Percentiles rank a stretch among this genome's conserved stretches.
Conservation (phyloP, 208 protist genomes). For the Leishmania guyanensis region DNA sequence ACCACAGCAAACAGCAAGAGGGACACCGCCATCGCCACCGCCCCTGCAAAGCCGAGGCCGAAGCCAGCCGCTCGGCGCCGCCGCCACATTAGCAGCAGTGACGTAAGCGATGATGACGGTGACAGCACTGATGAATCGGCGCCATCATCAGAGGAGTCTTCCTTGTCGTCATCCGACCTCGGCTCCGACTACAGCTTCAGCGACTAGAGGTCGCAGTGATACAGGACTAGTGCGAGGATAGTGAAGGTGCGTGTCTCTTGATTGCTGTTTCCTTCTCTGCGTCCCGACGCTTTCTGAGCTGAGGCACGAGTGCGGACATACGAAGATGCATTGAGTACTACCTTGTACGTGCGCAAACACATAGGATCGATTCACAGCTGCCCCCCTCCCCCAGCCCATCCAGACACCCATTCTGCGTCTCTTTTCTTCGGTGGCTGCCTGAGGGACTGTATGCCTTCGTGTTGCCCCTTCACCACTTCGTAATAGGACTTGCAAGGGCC, state of each 20-base stretch:
- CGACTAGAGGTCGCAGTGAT: slow-evolving; percentile 23
- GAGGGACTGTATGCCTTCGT: neutral
- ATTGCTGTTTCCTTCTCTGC: neutral
- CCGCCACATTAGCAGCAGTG: slow-evolving; percentile 7
- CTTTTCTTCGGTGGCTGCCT: slow-evolving; percentile 2
- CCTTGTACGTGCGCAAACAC: neutral
- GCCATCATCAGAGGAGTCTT: slow-evolving; percentile 25
- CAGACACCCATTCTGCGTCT: slow-evolving; percentile 10
- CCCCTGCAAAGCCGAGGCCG: slow-evolving; percentile 15
- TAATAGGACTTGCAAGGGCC: neutral
- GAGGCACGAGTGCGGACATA: neutral
- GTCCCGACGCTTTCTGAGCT: neutral
- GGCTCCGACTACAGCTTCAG: slow-evolving; percentile 58
- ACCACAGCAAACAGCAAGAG: neutral
- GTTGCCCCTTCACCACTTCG: neutral
- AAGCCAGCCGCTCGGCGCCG: slow-evolving; percentile 8
- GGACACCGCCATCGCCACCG: neutral
- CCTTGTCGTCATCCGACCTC: slow-evolving; percentile 30
- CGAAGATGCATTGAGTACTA: neutral
- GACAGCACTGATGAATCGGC: slow-evolving; percentile 6
- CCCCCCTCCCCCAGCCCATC: neutral
- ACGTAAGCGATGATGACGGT: slow-evolving; percentile 17
- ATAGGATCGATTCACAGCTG: neutral
- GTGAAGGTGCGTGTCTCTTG: neutral
- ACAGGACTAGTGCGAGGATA: neutral